Evolutionary conservation across 2,329 filamentous ascomycete species (phyloP), one percentile per base, ranked within the genome.

Genomic region (Cryphonectria parasitica): DNA sequence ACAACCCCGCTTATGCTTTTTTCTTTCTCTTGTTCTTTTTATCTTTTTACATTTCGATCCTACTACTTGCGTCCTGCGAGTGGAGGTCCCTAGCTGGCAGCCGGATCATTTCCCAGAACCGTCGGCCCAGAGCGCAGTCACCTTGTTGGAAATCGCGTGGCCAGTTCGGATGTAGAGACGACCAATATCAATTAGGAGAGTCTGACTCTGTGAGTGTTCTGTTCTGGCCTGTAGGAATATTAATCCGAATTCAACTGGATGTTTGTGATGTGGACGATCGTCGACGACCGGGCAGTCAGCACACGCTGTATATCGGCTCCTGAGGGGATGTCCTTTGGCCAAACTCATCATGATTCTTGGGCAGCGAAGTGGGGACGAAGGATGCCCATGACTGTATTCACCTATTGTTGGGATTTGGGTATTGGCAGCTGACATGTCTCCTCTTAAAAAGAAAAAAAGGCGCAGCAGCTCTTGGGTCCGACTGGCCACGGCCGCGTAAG

Each of bases 401-500:
- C 34, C 31, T 10, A 34, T 61, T n/a, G 58, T 61, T 58, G 54
- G 54, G 58, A 36, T 34, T 39, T 8, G 19, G 15, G 28, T 25
- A 22, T 61, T 34, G 22, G 10, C 28, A 52, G 63, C 43, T 65
- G 63, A 56, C 62, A 17, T 43, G 41, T 43, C 34, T 52, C 63
- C 17, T 17, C 43, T 36, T 10, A 17, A 34, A 6, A 34, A 34
- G 6, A 17, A 45, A 17, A 52, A 39, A 34, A n/a, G 63, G 63
- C 63, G 63, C 63, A 66, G 64, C 25, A 66, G 64, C 25, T 49
- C 45, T 52, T 34, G 45, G 45, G 63, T 34, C 31, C 13, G 34
- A 56, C 19, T 71, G 58, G 25, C 61, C 63, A 65, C 41, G 45
- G 70, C 71, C 65, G 60, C 69, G 69, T 71, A 62, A 68, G 65